Conservation (phyloP, 176 grass and related monocot species). For the Panicum miliaceum region DNA sequence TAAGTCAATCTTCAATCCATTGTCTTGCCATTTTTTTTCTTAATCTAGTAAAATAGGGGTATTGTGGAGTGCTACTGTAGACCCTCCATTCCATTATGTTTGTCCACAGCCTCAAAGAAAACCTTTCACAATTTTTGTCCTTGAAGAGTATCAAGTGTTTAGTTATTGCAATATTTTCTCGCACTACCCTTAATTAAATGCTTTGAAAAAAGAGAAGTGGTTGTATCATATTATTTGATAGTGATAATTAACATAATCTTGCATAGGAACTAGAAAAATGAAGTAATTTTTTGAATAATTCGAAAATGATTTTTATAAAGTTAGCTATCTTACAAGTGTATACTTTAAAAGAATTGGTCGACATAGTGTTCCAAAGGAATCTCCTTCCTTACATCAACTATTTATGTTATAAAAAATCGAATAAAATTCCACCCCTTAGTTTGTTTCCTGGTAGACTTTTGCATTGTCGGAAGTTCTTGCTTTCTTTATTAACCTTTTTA, state of each 20-base stretch:
- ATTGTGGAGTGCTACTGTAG: not conserved
- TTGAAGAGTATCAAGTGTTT: no score
- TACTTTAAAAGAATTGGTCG: not conserved
- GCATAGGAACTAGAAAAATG: no score
- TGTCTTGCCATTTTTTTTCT: slow-evolving; percentile 19
- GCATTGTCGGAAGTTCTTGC: not conserved
- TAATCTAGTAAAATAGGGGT: not conserved
- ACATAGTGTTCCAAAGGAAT: not conserved
- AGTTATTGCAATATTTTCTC: no score
- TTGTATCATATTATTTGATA: no score
- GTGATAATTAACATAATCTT: no score
- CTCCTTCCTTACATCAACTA: not conserved
- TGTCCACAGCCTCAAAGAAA: not conserved
- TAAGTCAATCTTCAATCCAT: slow-evolving; percentile 55
- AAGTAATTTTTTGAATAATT: no score
- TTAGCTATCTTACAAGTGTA: not conserved
- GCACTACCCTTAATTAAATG: no score
- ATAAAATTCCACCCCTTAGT: not conserved
- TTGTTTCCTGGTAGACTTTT: not conserved
- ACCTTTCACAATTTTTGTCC: not conserved
- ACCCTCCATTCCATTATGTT: not conserved
- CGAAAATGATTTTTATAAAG: no score
- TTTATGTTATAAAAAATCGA: not conserved
- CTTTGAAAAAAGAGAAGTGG: no score
- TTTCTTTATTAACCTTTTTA: not conserved